Base-by-base conservation (phyloP, 2,329 filamentous ascomycete genomes). In the Ceratocystis huliohia region DNA sequence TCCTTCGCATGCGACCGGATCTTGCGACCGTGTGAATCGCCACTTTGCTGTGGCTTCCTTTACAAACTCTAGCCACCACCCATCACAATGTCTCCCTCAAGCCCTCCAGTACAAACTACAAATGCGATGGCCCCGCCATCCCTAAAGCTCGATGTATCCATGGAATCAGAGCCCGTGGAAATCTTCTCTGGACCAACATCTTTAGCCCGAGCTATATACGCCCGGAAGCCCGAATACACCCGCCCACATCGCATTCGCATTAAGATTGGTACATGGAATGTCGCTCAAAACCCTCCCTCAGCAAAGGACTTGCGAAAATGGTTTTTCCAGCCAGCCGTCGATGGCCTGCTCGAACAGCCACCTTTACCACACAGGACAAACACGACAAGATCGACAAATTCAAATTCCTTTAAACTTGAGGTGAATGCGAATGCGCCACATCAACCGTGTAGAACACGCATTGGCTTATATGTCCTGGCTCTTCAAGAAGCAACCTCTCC, bases 201-300 rank as follows among this genome's bases (percentile, higher is more conserved):
- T 2, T 81, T 88, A n/a, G 83, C 83, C 59, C 79, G 78, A 69
- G 83, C 84, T 37, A 79, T 97, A 48, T 83, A 87, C 73, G 85
- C 88, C 48, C 84, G 94, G 65, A 84, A 86, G 72, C 78, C 83
- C 62, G 92, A 97, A 74, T 99, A 92, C 74, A 87, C 88, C 30
- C 84, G 86, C 46, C 83, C 86, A 56, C 86, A 86, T 73, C 82
- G 82, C 63, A 84, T 96, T 71, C 87, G 86, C 70, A 83, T 99
- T 75, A 96, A 96, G 76, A 82, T 99, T 64, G 94, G 93, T 53
- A 88, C 89, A 0, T 99, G 94, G 94, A 99, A 99, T 75, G 90
- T 96, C 17, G 94, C 91, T 3, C 86, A 88, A 1, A 86, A 88
- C 70, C 85, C 89, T 13, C 91, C 89, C 28, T 91, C 91, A 0